A percentile compares a stretch with the other conserved stretches of the same genome.
Conservation (phyloP, 768 basidiomycete species). For the Lactarius tabidus region DNA sequence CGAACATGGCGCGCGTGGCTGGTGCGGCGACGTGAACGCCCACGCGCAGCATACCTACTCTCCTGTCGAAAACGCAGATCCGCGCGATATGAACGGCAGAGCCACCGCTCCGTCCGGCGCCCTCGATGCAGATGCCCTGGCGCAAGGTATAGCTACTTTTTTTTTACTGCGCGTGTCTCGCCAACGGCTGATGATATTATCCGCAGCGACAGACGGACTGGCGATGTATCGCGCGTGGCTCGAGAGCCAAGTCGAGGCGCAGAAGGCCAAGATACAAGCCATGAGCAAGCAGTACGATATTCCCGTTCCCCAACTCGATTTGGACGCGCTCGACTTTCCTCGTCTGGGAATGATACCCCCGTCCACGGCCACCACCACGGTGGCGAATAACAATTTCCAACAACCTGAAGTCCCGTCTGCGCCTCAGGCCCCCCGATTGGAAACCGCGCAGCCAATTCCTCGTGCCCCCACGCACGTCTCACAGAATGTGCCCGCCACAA, state of each 20-base stretch:
- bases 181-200: background rate
- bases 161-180: too few species aligned
- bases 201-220: background rate
- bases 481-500: background rate
- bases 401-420: background rate
- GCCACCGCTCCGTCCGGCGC: background rate
- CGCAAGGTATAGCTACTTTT: conserved; percentile 8
- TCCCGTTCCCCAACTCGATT: conserved; percentile 14
- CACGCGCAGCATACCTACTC: background rate
- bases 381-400: background rate
- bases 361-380: background rate
- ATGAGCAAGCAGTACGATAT: conserved; percentile 15
- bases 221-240: conserved; percentile 7
- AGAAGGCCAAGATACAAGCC: conserved; percentile 8
- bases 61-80: background rate
- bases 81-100: background rate
- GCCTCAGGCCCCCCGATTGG: background rate
- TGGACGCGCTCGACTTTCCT: background rate
- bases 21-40: background rate
- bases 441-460: background rate
- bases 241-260: background rate
- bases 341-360: background rate
- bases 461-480: background rate
- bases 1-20: background rate
- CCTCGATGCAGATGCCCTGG: background rate